Evolutionary conservation across 2,329 filamentous ascomycete genomes (phyloP).

Genomic region (Rhinocladiella similis): DNA sequence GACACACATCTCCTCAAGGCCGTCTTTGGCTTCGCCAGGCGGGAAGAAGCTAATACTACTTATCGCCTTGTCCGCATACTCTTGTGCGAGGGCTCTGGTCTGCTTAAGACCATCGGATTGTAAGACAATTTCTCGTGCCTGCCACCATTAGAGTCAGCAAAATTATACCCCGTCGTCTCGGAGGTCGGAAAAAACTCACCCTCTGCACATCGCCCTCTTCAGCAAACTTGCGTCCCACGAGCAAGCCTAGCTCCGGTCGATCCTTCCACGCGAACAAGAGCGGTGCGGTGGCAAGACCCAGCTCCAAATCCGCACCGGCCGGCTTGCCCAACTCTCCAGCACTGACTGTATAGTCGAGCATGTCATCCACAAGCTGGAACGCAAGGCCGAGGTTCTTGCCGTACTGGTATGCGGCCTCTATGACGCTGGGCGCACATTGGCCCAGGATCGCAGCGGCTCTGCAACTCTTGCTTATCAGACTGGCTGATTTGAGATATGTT

Average conservation of each 20-base stretch:
- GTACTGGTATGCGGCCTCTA: constrained; percentile 88
- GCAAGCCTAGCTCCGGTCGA: constrained; percentile 75
- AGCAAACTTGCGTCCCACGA: constrained; percentile 90
- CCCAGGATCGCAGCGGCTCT: constrained; percentile 85
- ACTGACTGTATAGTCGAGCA: constrained; percentile 92
- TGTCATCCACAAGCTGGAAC: constrained; percentile 96
- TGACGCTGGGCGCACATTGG: constrained; percentile 71
- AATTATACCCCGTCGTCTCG: neutral
- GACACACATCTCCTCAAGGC: constrained; percentile 87
- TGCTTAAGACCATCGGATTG: constrained; percentile 86
- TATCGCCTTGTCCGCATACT: constrained; percentile 86
- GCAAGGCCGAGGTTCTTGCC: constrained; percentile 91
- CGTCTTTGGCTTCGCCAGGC: constrained; percentile 90
- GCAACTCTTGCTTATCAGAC: constrained; percentile 93
- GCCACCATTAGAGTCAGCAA: constrained; percentile 1
- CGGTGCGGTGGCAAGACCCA: constrained; percentile 91
- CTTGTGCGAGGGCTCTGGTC: constrained; percentile 83
- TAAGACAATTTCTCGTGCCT: constrained; percentile 86
- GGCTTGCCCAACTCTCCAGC: constrained; percentile 89
- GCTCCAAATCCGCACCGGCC: constrained; percentile 86
- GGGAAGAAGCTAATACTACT: constrained; percentile 82
- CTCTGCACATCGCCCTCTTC: constrained; percentile 78
- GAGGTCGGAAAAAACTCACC: constrained; percentile 55
- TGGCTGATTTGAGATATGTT: constrained; percentile 96
- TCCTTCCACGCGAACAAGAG: constrained; percentile 94